phyloP scores from a whole-genome alignment of 1,284 basidiomycete genomes.

The Ustilago tritici region DNA sequence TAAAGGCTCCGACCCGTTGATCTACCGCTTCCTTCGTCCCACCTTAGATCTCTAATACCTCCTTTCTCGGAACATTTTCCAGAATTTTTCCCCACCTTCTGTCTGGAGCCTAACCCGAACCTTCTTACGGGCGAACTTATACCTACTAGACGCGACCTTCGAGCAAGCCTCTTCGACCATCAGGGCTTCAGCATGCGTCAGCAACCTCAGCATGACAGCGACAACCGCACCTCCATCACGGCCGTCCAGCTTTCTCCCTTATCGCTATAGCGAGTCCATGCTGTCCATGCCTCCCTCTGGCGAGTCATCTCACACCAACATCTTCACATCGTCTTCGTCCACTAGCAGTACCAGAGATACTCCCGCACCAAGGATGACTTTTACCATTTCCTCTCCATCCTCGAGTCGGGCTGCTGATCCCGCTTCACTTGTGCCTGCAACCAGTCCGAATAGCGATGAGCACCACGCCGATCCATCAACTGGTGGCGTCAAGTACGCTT shows the following conservation, averaged over 20 bases:
- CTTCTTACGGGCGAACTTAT: neutral
- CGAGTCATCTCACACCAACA: conserved; percentile 12
- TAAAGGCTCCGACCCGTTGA: conserved; percentile 17
- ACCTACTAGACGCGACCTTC: neutral
- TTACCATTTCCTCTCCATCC: conserved; percentile 15
- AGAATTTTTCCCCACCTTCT: neutral
- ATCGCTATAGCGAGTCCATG: conserved; percentile 23
- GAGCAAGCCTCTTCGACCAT: neutral
- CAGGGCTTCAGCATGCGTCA: neutral
- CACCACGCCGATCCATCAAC: conserved; percentile 5
- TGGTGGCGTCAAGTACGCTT: conserved; percentile 59
- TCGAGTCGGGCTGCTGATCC: neutral
- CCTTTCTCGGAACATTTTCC: conserved; percentile 1
- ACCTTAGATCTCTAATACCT: neutral
- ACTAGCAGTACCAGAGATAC: conserved; percentile 7
- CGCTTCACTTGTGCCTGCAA: neutral
- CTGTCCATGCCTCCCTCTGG: conserved; percentile 17
- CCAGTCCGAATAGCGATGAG: conserved; percentile 15
- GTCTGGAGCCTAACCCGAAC: neutral
- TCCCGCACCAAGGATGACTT: conserved; percentile 15
- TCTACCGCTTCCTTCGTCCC: neutral
- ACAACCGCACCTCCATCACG: conserved; percentile 19
- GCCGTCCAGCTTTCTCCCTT: conserved; percentile 15
- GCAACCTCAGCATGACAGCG: conserved; percentile 17
- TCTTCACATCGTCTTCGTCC: conserved; percentile 5